Evolutionary conservation across 140 eudicot species (phyloP).

Genomic region (Erigeron philadelphicus): DNA sequence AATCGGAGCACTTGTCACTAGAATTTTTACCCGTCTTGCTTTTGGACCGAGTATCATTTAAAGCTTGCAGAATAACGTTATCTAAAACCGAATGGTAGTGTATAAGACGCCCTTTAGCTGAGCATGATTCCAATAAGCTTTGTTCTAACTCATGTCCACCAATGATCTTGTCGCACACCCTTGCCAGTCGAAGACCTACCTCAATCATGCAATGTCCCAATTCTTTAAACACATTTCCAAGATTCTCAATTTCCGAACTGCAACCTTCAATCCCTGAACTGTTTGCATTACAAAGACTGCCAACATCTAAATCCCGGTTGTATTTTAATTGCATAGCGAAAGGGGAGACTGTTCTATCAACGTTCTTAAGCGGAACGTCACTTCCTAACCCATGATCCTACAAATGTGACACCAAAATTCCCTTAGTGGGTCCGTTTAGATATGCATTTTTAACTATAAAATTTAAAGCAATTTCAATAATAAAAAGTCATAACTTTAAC

Average conservation of each 20-base stretch:
- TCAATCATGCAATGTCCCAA: constrained; percentile 86
- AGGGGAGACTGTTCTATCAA: constrained; percentile 67
- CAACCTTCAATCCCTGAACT: constrained; percentile 5
- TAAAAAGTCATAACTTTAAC: background rate
- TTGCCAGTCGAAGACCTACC: constrained; percentile 60
- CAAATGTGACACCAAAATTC: constrained; percentile 7
- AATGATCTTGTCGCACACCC: constrained; percentile 66
- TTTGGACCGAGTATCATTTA: constrained; percentile 15
- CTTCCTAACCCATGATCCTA: constrained; percentile 91
- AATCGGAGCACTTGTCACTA: constrained; percentile 17
- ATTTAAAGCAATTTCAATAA: background rate
- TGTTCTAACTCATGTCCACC: constrained; percentile 77
- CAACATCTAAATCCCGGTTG: constrained; percentile 25
- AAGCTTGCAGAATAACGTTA: constrained; percentile 40
- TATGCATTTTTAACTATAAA: background rate
- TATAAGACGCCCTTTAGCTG: constrained; percentile 92
- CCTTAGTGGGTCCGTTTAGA: background rate
- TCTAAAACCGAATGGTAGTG: constrained; percentile 76
- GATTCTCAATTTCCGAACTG: constrained; percentile 19
- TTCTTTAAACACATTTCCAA: constrained; percentile 51
- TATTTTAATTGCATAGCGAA: constrained; percentile 82
- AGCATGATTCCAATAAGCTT: constrained; percentile 58
- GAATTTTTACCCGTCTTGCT: constrained; percentile 17
- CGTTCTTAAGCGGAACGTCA: constrained; percentile 77
- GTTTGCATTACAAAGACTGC: constrained; percentile 6